A percentile compares a stretch with the other conserved stretches of the same genome.
Evolutionary conservation across 495 filamentous ascomycete genomes (phyloP).

Genomic region (Hyaloscypha variabilis): DNA sequence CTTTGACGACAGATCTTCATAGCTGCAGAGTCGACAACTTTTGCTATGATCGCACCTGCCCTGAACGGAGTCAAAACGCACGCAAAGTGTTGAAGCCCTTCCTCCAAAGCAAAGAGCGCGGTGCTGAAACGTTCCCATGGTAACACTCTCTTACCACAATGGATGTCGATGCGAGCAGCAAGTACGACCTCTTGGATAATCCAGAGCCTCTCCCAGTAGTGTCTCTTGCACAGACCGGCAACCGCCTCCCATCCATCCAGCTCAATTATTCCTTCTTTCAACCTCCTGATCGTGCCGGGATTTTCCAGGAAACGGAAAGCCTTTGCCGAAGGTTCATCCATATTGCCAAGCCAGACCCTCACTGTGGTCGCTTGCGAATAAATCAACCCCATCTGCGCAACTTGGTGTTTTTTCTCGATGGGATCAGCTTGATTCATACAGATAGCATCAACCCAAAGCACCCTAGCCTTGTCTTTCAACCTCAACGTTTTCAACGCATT

Average conservation of each 20-base stretch:
- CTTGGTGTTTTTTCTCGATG: slow-evolving; percentile 31
- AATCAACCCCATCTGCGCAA: slow-evolving; percentile 33
- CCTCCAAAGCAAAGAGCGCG: not conserved
- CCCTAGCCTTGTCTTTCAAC: not conserved
- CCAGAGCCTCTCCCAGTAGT: slow-evolving; percentile 10
- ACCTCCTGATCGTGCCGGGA: not conserved
- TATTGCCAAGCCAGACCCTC: slow-evolving; percentile 10
- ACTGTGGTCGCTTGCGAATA: slow-evolving; percentile 22
- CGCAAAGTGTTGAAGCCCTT: not conserved
- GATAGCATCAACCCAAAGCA: slow-evolving; percentile 33
- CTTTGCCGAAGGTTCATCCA: not conserved
- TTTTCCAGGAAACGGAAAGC: slow-evolving; percentile 7
- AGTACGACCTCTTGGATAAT: slow-evolving; percentile 16
- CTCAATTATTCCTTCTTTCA: not conserved
- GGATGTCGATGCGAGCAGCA: not conserved
- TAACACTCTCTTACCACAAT: not conserved
- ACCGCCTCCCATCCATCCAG: not conserved
- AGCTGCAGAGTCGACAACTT: not conserved
- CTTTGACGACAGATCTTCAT: slow-evolving; percentile 13
- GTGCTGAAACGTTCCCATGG: slow-evolving; percentile 2
- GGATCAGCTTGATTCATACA: slow-evolving; percentile 24
- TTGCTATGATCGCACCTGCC: slow-evolving; percentile 1
- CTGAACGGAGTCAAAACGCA: not conserved
- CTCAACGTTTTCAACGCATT: slow-evolving; percentile 11
- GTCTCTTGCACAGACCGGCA: slow-evolving; percentile 9